phyloP scores from a whole-genome alignment of 192 early-diverging fungal genomes.

The Gigaspora rosea region DNA sequence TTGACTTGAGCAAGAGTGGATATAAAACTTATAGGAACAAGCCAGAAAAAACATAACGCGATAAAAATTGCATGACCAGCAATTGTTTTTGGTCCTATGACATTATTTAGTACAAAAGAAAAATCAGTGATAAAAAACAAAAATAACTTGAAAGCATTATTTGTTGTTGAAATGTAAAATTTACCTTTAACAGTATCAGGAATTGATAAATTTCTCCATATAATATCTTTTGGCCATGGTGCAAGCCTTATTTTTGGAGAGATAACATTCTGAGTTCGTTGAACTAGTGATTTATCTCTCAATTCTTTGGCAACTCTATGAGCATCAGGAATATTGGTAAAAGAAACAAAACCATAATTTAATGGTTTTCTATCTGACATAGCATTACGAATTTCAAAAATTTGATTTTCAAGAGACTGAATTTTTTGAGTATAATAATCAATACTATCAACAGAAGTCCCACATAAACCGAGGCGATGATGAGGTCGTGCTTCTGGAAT shows the following conservation, averaged over 20 bases:
- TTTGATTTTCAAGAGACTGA: slow-evolving; percentile 54
- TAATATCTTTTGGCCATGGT: slow-evolving; percentile 74
- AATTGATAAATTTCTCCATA: slow-evolving; percentile 69
- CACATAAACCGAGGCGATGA: slow-evolving; percentile 38
- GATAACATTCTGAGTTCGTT: slow-evolving; percentile 28
- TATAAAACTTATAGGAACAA: slow-evolving; percentile 66
- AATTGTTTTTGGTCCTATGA: slow-evolving; percentile 47
- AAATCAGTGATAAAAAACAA: not conserved
- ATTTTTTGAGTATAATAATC: slow-evolving; percentile 69
- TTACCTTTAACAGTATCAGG: not conserved
- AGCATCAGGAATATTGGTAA: slow-evolving; percentile 52
- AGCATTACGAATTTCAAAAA: slow-evolving; percentile 51
- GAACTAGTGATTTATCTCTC: slow-evolving; percentile 23
- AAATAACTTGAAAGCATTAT: not conserved
- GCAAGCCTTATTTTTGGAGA: slow-evolving; percentile 52
- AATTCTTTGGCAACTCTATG: slow-evolving; percentile 50
- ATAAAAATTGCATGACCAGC: slow-evolving; percentile 52
- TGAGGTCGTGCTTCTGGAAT: slow-evolving; percentile 44
- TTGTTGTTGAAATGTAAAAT: not conserved
- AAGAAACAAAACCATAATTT: slow-evolving; percentile 75
- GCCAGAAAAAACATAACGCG: slow-evolving; percentile 63
- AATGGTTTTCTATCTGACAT: slow-evolving; percentile 54
- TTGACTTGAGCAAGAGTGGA: slow-evolving; percentile 60
- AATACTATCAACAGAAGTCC: slow-evolving; percentile 65
- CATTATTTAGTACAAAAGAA: slow-evolving; percentile 44